A percentile compares a stretch with the other conserved stretches of the same genome.
Conservation (phyloP, 495 filamentous ascomycete genomes). For the Neurospora sp. region DNA sequence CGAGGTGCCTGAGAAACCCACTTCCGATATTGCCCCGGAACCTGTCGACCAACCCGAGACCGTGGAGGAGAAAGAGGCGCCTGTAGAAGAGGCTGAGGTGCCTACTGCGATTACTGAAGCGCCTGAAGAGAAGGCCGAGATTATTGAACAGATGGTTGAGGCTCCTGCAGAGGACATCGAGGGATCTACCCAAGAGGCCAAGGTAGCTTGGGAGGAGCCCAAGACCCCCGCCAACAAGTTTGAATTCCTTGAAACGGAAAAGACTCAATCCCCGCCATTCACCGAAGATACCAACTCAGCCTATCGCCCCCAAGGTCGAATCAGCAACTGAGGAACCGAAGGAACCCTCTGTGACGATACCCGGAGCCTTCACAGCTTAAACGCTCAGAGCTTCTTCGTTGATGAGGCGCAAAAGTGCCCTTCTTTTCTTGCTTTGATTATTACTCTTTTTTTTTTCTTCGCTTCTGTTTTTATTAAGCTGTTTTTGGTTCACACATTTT, state of each 20-base stretch:
- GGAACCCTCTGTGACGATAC: conserved; percentile 8
- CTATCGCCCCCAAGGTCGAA: background rate
- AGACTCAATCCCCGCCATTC: background rate
- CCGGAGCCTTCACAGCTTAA: background rate
- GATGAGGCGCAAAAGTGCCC: background rate
- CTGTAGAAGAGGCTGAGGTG: background rate
- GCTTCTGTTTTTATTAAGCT: background rate
- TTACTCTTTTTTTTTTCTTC: background rate
- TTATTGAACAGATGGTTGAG: background rate
- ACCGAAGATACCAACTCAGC: conserved; percentile 1
- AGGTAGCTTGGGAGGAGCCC: background rate
- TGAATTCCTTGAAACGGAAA: background rate
- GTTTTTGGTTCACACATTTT: background rate
- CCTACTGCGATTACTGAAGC: background rate
- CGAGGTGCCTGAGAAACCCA: background rate
- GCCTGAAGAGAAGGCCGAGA: background rate
- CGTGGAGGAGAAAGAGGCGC: background rate
- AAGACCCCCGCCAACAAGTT: background rate
- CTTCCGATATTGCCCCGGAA: background rate
- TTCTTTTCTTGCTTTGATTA: background rate
- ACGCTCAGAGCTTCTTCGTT: background rate
- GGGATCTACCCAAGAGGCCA: background rate
- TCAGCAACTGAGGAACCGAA: background rate
- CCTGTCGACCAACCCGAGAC: background rate
- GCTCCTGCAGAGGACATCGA: background rate